Evolutionary conservation across 2,329 filamentous ascomycete genomes (phyloP), one percentile per base, ranked within the genome.

Genomic region (Stachybotrys chartarum): DNA sequence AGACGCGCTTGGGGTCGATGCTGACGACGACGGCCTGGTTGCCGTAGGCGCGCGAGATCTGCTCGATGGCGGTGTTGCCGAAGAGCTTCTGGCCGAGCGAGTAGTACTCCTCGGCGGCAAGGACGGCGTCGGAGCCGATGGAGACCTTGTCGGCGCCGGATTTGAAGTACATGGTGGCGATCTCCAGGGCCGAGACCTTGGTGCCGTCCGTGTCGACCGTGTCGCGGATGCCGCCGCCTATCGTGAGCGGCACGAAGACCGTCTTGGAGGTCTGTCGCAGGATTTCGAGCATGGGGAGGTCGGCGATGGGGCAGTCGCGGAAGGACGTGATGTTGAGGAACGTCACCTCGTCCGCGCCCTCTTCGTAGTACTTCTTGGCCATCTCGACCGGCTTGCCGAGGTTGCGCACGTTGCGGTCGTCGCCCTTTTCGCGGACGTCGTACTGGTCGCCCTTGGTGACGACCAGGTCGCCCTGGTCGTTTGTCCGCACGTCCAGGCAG

Each of bases 371-470:
- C 66, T 84, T 85, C 72, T 84, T 85, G 8, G 94, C 94, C 83
- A 99, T 89, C 61, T 96, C 91, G 51, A 99, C 92, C 1, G 94
- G 94, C 73, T 99, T 99, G 61, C 94, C 94, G 4, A 99, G 80
- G 71, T 99, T 99, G 60, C 94, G 86, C 42, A 99, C 92, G 62
- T 68, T 68, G 54, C 82, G 78, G 56, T 78, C 77, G 14, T 75
- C 78, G 24, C 78, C 77, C 73, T 97, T 97, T 67, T 97, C 94
- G 35, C 94, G 89, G 7, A 99, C 94, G 66, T 99, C 94, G 75
- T 99, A 99, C 72, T 97, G 93, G 73, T 99, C 94, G 56, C 94
- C 94, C 73, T 99, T 99, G 14, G 94, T 99, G 44, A 99, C 94
- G 0, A 99, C 94, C 10, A 99, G 79, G 71, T 99, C 94, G 39